Percentiles rank a stretch among this genome's conserved stretches.
Conservation (phyloP, 2,329 filamentous ascomycete species). For the Talaromyces sp. region DNA sequence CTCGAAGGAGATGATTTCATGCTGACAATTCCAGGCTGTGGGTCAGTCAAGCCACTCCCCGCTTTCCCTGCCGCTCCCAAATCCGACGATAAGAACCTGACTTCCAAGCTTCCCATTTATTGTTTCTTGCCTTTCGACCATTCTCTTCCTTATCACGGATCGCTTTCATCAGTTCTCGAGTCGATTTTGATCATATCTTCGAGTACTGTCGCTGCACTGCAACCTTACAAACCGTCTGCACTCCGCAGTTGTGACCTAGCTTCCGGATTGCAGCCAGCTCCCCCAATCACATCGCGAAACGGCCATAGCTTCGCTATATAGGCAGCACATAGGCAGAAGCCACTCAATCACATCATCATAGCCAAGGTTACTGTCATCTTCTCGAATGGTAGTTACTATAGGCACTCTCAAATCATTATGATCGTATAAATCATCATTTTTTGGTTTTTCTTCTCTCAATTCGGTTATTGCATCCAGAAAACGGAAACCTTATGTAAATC, state of each 20-base stretch:
- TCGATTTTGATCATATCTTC: neutral
- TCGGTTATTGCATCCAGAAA: neutral
- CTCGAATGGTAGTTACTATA: neutral
- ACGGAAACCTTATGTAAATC: neutral
- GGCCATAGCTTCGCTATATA: neutral
- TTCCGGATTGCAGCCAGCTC: conserved; percentile 5
- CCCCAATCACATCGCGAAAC: conserved; percentile 9
- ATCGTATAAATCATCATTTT: neutral
- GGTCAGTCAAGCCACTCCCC: conserved; percentile 4
- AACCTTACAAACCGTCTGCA: neutral
- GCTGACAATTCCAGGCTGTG: neutral
- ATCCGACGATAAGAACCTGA: conserved; percentile 5
- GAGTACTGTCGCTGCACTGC: neutral
- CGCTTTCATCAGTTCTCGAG: neutral
- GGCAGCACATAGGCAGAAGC: neutral
- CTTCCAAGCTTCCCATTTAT: neutral
- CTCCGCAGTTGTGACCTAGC: neutral
- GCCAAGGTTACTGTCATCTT: neutral
- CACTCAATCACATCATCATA: neutral
- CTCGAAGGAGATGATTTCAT: neutral
- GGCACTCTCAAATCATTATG: neutral
- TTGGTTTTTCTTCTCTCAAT: neutral
- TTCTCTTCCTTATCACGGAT: neutral
- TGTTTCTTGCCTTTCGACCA: neutral
- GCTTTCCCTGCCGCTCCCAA: neutral